A percentile compares a stretch with the other conserved stretches of the same genome.
Evolutionary conservation across 352 stramenopile genomes (phyloP).

Genomic region (Phytophthora citrophthora): DNA sequence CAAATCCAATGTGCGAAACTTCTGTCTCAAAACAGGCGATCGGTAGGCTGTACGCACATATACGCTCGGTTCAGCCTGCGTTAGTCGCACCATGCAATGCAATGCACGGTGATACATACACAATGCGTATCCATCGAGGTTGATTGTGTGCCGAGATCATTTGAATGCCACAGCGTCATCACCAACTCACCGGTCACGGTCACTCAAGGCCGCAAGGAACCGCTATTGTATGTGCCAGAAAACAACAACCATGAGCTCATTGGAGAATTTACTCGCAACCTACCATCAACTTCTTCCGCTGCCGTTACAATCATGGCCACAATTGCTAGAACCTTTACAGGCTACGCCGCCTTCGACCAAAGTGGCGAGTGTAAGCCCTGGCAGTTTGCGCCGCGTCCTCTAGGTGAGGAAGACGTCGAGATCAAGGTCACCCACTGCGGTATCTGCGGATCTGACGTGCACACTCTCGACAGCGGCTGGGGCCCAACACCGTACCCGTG

Average conservation of each 20-base stretch:
- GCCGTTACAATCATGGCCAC: background rate
- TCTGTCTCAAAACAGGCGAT: too few relatives aligned
- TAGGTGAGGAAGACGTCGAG: conserved; percentile 46
- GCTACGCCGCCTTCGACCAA: conserved; percentile 1
- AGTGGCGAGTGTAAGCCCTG: conserved; percentile 22
- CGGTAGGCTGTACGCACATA: too few relatives aligned
- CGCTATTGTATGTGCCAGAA: too few relatives aligned
- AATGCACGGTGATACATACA: too few relatives aligned
- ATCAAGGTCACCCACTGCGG: conserved; percentile 51
- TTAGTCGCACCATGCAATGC: too few relatives aligned
- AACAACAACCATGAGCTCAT: background rate
- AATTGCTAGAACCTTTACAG: background rate
- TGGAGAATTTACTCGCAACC: conserved; percentile 9
- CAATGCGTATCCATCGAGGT: too few relatives aligned
- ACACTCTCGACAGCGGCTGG: conserved; percentile 55
- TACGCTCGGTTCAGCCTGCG: too few relatives aligned
- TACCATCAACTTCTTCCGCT: background rate
- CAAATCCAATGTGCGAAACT: too few relatives aligned
- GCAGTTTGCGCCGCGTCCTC: conserved; percentile 37
- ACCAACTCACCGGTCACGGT: too few relatives aligned
- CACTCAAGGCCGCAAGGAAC: too few relatives aligned
- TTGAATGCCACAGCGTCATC: too few relatives aligned
- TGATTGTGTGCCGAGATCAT: too few relatives aligned
- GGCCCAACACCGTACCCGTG: conserved; percentile 40
- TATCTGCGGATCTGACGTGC: conserved; percentile 40